Base-by-base conservation (phyloP, 345 rosid genomes). In the Citrus inodora region DNA sequence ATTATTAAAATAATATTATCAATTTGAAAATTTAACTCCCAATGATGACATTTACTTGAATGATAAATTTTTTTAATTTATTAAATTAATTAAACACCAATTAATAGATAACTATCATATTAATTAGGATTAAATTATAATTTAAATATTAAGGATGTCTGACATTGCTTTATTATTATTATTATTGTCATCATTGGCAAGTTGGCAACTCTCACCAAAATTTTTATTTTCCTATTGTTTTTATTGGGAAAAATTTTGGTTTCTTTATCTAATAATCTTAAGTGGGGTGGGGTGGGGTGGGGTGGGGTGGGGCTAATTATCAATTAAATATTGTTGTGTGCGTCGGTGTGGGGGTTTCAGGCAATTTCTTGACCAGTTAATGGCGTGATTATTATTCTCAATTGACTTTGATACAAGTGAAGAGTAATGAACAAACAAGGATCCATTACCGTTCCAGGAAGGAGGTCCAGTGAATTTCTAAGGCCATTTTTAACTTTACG, bases 241-340 rank as follows among this genome's bases (percentile, higher is more conserved):
- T 42, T 24, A 25, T 42, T 42, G 33, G 33, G 22, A 32, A 27
- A 53, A 7, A 3, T 13, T 13, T 46, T 53, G 24, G 32, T 8
- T 61, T 14, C n/a, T 2, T 60, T 71, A 7, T 2, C 65, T 13
- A 67, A 42, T 32, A 53, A 48, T 13, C 51, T 46, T 55, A 33
- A 3, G 68, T 46, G 80, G 80, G 78, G 82, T 67, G 21, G 68
- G 37, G 82, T 67, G 21, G 68, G 48, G 80, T 46, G 80, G 80
- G 78, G 82, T 67, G 21, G 68, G 37, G 82, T 67, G 21, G 68
- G 48, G 80, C 58, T 53, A 67, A 42, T 16, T 53, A 66, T 7
- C 7, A 53, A 53, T 53, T 53, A 16, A 53, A 53, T 17, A 17
- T 17, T 17, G 58, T 17, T 53, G 58, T 53, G 21, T 53, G 22